These are phyloP conservation scores for Cladosporium sp. DNA, from an alignment of 2,329 filamentous ascomycete genomes.

Conservation along the genomic window DNA sequence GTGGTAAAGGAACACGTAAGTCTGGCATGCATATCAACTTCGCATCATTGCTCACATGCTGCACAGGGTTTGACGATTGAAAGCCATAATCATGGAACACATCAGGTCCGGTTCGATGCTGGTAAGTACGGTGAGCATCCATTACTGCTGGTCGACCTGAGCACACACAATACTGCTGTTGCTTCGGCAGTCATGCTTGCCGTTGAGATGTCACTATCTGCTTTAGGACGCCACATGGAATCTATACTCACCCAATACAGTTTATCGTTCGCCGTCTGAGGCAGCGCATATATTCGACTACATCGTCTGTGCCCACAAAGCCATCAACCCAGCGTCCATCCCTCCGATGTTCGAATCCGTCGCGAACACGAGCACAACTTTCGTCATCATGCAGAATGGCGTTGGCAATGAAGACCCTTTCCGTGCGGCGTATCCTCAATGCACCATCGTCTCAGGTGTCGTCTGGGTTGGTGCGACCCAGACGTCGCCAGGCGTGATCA, in stretches of 20 bases:
- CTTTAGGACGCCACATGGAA: neutral
- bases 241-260: constrained; percentile 29
- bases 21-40: neutral
- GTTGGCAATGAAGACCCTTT: constrained; percentile 59
- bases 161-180: too few relatives aligned
- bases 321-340: constrained; percentile 34
- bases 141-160: too few relatives aligned
- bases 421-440: constrained; percentile 42
- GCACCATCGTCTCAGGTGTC: constrained; percentile 54
- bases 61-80: constrained; percentile 39
- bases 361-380: constrained; percentile 43
- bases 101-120: constrained; percentile 27
- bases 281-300: constrained; percentile 39
- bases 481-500: constrained; percentile 44
- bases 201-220: too few relatives aligned
- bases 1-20: constrained; percentile 38
- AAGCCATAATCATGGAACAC: constrained; percentile 40
- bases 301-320: constrained; percentile 46
- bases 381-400: constrained; percentile 62
- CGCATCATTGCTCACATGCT: neutral
- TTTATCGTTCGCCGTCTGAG: constrained; percentile 36
- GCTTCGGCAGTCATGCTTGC: too few relatives aligned
- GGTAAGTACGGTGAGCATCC: constrained; percentile 9
- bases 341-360: constrained; percentile 38
- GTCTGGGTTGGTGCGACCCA: constrained; percentile 54